Percentiles rank a stretch among this genome's conserved stretches.
phyloP scores from a whole-genome alignment of 805 yeast species.

The Wickerhamomyces sydowiorum region DNA sequence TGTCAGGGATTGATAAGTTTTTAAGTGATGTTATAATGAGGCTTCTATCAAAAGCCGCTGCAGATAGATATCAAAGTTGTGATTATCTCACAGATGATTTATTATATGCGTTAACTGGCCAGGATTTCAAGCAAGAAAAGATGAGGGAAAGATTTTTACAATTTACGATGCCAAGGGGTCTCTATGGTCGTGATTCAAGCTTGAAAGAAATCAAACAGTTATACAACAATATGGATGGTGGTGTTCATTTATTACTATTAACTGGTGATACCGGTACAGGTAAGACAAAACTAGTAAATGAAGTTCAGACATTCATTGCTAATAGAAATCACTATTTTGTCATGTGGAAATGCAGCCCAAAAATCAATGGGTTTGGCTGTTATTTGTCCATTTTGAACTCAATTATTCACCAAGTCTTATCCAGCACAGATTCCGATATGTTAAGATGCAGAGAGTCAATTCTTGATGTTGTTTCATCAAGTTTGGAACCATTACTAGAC shows the following conservation, averaged over 20 bases:
- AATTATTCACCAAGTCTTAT: slow-evolving; percentile 35
- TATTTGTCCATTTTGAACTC: slow-evolving; percentile 33
- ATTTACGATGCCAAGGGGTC: slow-evolving; percentile 19
- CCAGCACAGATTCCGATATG: slow-evolving; percentile 30
- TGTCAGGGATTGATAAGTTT: slow-evolving; percentile 13
- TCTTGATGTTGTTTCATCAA: slow-evolving; percentile 30
- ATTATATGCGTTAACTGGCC: slow-evolving; percentile 7
- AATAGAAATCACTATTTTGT: slow-evolving; percentile 25
- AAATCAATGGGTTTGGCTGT: slow-evolving; percentile 30
- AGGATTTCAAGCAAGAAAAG: not conserved
- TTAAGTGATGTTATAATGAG: slow-evolving; percentile 37
- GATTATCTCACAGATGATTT: slow-evolving; percentile 32
- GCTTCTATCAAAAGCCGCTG: slow-evolving; percentile 35
- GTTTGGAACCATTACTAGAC: slow-evolving; percentile 33
- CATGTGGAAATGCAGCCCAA: slow-evolving; percentile 23
- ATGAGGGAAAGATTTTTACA: slow-evolving; percentile 3
- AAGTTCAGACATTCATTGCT: slow-evolving; percentile 30
- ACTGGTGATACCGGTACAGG: slow-evolving; percentile 42
- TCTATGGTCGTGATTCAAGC: slow-evolving; percentile 26
- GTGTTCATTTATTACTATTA: slow-evolving; percentile 27
- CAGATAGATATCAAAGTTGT: slow-evolving; percentile 32
- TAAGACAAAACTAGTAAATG: slow-evolving; percentile 35
- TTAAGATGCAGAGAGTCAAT: slow-evolving; percentile 36
- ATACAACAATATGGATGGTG: slow-evolving; percentile 14
- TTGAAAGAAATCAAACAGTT: slow-evolving; percentile 17